Evolutionary conservation across 768 basidiomycete species (phyloP).

Genomic region (Exsudoporus frostii): DNA sequence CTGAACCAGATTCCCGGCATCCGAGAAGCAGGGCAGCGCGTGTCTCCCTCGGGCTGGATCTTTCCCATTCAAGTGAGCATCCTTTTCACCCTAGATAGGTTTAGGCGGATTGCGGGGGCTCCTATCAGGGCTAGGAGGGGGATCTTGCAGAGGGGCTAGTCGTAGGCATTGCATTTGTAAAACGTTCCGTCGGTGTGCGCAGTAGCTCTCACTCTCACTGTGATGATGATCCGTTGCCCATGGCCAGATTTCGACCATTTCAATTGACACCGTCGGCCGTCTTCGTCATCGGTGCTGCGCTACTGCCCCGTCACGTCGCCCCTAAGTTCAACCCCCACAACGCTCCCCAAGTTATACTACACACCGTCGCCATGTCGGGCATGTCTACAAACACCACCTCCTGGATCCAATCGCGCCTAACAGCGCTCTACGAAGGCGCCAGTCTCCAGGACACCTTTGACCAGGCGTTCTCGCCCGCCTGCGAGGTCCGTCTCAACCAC

Average conservation of each 20-base stretch:
- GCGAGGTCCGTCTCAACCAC: conserved; percentile 37
- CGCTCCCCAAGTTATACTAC: background rate
- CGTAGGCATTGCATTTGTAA: too few relatives aligned
- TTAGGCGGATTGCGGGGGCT: too few relatives aligned
- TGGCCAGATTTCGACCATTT: background rate
- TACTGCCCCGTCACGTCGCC: background rate
- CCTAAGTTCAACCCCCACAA: background rate
- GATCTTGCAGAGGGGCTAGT: too few relatives aligned
- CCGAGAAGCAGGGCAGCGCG: too few relatives aligned
- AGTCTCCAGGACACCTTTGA: conserved; percentile 23
- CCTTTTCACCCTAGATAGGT: too few relatives aligned
- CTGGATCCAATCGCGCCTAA: conserved; percentile 33
- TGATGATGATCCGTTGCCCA: background rate
- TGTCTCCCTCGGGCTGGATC: too few relatives aligned
- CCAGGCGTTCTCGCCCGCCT: conserved; percentile 30
- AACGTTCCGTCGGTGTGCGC: too few relatives aligned
- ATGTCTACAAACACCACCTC: conserved; percentile 5
- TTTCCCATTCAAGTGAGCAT: too few relatives aligned
- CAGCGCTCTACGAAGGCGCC: conserved; percentile 25
- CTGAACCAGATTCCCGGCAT: background rate
- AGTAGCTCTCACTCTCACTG: too few relatives aligned
- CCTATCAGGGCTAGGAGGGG: too few relatives aligned
- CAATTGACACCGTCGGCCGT: background rate
- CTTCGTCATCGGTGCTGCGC: background rate
- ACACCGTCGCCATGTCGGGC: background rate